Base-by-base conservation (phyloP, 805 yeast species). In the Jamesozyma jinghongensis region DNA sequence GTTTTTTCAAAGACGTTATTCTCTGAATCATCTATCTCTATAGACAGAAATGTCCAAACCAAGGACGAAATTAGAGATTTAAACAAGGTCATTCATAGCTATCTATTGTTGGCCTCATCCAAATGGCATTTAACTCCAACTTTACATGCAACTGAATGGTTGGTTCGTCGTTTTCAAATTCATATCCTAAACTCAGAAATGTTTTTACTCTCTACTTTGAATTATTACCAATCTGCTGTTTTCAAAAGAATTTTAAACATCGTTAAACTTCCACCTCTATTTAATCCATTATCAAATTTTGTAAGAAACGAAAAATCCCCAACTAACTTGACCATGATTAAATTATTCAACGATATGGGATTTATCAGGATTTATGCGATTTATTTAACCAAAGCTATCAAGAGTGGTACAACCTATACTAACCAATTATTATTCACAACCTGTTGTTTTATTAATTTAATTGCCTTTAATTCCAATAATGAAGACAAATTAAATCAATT, bases 111-210 rank as follows among this genome's bases (percentile, higher is more conserved):
- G 49, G 68, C 79, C 8, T 79, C 94, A 3, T 85, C 94, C 2
- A 79, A 79, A 59, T 77, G 90, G 73, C 73, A 77, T 47, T 64
- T 87, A 40, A 72, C 78, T 18, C 85, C 94, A 19, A 73, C 96
- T 3, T 54, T 85, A 37, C 79, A 80, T 51, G 90, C 96, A 4
- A 69, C 86, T 11, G 98, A 92, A 67, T 92, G 98, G 98, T 75
- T 88, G 19, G 81, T 92, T 16, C 81, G 98, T 66, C 74, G 97
- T 52, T 92, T 79, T 67, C 80, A 86, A 56, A 77, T 86, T 49
- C 88, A 92, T 57, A 69, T 84, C 37, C 80, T 82, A 53, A 86
- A 84, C 54, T 66, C 87, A 0, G 97, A 90, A 59, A 58, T 69
- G 40, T 56, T 92, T 26, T 56, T 92, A 34, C 62, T 90, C 42